Evolutionary conservation across 176 grass and related monocot genomes (phyloP).

Genomic region (Oryza glaberrima): DNA sequence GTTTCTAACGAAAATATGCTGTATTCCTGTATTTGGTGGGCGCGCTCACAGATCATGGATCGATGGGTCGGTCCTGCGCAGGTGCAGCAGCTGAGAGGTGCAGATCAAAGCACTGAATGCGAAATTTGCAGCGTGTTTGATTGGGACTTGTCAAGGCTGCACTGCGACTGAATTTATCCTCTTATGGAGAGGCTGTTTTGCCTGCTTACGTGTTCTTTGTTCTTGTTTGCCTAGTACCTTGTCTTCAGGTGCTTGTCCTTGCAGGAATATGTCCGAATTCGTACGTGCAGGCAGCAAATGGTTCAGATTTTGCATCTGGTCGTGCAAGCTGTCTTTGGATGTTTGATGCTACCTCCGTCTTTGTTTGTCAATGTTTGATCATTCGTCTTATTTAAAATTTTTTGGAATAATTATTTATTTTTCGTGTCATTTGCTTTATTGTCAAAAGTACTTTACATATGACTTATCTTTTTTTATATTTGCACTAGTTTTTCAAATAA

Average conservation of each 20-base stretch:
- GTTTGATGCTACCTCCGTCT: background rate
- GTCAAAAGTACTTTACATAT: too few relatives aligned
- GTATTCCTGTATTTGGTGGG: background rate
- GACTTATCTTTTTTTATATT: too few relatives aligned
- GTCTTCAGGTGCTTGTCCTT: background rate
- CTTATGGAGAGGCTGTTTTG: background rate
- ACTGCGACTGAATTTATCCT: constrained; percentile 5
- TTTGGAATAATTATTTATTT: too few relatives aligned
- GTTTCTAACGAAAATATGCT: background rate
- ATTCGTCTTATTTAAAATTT: too few relatives aligned
- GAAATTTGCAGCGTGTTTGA: constrained; percentile 10
- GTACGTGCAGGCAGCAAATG: background rate
- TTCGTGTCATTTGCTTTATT: too few relatives aligned
- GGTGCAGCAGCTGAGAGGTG: background rate
- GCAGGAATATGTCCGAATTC: background rate
- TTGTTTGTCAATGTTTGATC: too few relatives aligned
- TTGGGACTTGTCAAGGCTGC: constrained; percentile 6
- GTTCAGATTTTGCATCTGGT: background rate
- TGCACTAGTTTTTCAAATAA: too few relatives aligned
- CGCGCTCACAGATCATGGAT: background rate
- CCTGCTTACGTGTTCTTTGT: background rate
- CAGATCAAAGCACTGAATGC: background rate
- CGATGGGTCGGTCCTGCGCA: background rate
- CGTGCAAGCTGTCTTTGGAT: constrained; percentile 4
- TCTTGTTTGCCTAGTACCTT: background rate